Conservation (phyloP, 1,284 basidiomycete species). For the Trichosporon asahii region DNA sequence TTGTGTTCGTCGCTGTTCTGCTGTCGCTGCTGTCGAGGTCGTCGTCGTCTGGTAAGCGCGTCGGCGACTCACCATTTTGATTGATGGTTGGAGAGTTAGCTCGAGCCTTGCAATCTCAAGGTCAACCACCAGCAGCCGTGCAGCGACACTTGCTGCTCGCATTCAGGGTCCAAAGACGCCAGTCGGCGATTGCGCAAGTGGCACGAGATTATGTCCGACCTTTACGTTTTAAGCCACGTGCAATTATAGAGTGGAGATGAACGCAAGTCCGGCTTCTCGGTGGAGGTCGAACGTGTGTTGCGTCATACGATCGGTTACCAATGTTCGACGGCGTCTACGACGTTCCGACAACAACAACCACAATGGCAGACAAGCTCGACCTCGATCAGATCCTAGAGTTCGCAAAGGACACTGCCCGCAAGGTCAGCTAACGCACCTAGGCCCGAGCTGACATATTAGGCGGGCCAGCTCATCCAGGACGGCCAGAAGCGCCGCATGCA, state of each 20-base stretch:
- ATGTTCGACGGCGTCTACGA: neutral
- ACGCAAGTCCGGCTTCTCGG: neutral
- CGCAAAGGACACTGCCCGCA: slow-evolving; percentile 64
- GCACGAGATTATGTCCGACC: neutral
- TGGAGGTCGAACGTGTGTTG: slow-evolving; percentile 7
- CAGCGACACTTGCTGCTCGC: neutral
- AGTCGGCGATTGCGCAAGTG: neutral
- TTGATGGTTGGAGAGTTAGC: slow-evolving; percentile 19
- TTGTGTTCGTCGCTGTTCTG: neutral
- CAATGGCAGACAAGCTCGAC: slow-evolving; percentile 51
- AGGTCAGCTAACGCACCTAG: slow-evolving; percentile 28
- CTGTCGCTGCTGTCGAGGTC: slow-evolving; percentile 6
- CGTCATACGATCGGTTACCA: neutral
- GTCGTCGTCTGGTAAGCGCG: slow-evolving; percentile 11
- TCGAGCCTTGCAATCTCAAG: slow-evolving; percentile 5
- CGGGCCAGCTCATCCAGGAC: slow-evolving; percentile 53
- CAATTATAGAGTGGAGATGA: neutral
- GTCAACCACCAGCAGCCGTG: neutral
- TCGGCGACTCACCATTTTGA: slow-evolving; percentile 26
- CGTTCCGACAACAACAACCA: neutral
- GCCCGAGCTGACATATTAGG: slow-evolving; percentile 30
- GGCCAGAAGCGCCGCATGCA: slow-evolving; percentile 52
- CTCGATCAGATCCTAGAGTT: slow-evolving; percentile 68
- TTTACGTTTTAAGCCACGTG: neutral
- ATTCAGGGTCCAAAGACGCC: neutral